Evolutionary conservation across 495 filamentous ascomycete genomes (phyloP), one percentile per base, ranked within the genome.

Genomic region (Daldinia decipiens): DNA sequence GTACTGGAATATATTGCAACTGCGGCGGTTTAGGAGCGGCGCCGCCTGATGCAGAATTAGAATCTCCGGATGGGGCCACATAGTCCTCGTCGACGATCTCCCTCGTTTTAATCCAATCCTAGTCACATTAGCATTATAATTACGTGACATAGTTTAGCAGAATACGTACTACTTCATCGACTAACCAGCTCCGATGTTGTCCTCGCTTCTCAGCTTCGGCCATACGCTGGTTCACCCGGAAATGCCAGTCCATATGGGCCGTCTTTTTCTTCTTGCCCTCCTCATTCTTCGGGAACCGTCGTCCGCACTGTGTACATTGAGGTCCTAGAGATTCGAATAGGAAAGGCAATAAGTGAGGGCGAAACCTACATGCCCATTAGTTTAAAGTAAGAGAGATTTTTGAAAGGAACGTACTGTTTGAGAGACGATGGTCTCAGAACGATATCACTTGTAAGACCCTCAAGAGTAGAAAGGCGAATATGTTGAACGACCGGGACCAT

Each of bases 221-320:
- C 82, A 95, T 90, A 26, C 94, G 91, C 77, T 93, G 92, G 76
- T 97, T 95, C 2, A 95, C 95, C 31, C 89, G 87, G 82, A 99
- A 99, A 78, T 99, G 95, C 95, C 95, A 98, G 77, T 99, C 95
- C 78, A 98, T 86, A 80, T 99, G 95, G 1, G 91, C 88, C n/a
- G 91, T 90, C 80, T 98, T 98, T 80, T 89, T 90, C 74, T 88
- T 87, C 67, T 88, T 91, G 29, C 93, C 95, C 69, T 93, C 87
- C 50, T 92, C 90, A 26, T 90, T 91, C 21, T 87, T 84, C 34
- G 84, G 83, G 76, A 98, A 99, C 4, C 95, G 90, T 36, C 93
- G 89, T 55, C 94, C 95, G 81, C 95, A 99, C 39, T 94, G 94
- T 26, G 88, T 90, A 77, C 95, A 99, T 67, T 92, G 89, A 63